A percentile compares a stretch with the other conserved stretches of the same genome.
These are phyloP conservation scores for Pestalotiopsis sp. DNA, from an alignment of 2,329 filamentous ascomycete species.

Conservation along the genomic window DNA sequence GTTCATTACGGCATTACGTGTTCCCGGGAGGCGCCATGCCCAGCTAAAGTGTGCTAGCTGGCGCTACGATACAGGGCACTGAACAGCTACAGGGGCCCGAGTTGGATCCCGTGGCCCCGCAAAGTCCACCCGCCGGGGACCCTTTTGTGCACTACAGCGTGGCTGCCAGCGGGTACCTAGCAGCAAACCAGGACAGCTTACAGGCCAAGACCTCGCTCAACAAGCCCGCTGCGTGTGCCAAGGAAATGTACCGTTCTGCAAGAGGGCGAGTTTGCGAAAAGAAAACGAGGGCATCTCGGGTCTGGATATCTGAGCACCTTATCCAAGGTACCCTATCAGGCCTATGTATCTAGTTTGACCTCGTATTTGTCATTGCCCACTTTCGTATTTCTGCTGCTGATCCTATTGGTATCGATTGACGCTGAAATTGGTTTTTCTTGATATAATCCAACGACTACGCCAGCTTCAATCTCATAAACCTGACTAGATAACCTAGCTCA, in stretches of 20 bases:
- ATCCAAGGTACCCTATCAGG: not conserved
- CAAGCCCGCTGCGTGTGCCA: not conserved
- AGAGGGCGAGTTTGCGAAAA: not conserved
- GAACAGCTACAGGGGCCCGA: too few species aligned
- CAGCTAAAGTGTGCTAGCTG: not conserved
- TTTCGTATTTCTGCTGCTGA: not conserved
- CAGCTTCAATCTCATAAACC: not conserved
- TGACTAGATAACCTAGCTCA: not conserved
- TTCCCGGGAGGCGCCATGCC: too few species aligned
- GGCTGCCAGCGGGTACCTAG: not conserved
- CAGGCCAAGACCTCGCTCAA: not conserved
- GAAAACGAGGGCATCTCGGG: not conserved
- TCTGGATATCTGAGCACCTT: not conserved
- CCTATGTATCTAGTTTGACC: not conserved
- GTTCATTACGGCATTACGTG: too few species aligned
- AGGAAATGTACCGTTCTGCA: not conserved
- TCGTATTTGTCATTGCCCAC: not conserved
- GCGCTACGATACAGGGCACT: not conserved
- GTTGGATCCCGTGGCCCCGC: not conserved
- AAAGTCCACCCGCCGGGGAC: not conserved
- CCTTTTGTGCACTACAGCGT: not conserved
- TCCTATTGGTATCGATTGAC: not conserved
- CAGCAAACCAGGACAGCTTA: not conserved
- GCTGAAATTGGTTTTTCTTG: not conserved
- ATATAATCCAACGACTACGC: not conserved